Evolutionary conservation across 192 early-diverging fungal genomes (phyloP), one percentile per base, ranked within the genome.

Genomic region (Spinellus fusiger): DNA sequence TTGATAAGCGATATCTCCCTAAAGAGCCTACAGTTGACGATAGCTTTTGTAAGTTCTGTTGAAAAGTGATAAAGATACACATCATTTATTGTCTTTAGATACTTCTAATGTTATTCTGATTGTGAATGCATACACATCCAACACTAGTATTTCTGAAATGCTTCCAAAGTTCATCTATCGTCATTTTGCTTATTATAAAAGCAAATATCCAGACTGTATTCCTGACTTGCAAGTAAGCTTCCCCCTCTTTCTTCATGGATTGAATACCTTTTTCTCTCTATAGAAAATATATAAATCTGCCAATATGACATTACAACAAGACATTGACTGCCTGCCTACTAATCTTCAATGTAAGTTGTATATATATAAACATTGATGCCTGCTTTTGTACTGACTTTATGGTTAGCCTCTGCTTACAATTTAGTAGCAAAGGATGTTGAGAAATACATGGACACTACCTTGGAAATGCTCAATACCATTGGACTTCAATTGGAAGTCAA

Each of bases 31-130:
- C 82, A 29, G 72, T 92, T 44, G 85, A 86, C 27, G 87, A 91
- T 49, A 62, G 71, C 32, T 62, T 67, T 2, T 88, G 83, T 88
- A 79, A 60, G 73, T 58, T 3, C 10, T 40, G 35, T 23, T 35
- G n/a, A n/a, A n/a, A n/a, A n/a, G n/a, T n/a, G n/a, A n/a, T n/a
- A n/a, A n/a, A n/a, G n/a, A n/a, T n/a, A 54, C 53, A 9, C 40
- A 32, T 29, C n/a, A 10, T 20, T 10, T 20, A 27, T 38, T 47
- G 58, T 58, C 22, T 9, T 29, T 71, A 89, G 88, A 93, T 61
- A 87, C 88, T 15, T 86, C 84, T 1, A 72, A 87, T 62, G 64
- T 93, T 0, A 84, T 94, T 27, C 64, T 96, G 12, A 77, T 93
- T 31, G 85, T 91, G 56, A 96, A 96, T 66, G 87, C 89, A 9